Conservation (phyloP, 176 grass and related monocot species). For the Calamus simplicifolius region DNA sequence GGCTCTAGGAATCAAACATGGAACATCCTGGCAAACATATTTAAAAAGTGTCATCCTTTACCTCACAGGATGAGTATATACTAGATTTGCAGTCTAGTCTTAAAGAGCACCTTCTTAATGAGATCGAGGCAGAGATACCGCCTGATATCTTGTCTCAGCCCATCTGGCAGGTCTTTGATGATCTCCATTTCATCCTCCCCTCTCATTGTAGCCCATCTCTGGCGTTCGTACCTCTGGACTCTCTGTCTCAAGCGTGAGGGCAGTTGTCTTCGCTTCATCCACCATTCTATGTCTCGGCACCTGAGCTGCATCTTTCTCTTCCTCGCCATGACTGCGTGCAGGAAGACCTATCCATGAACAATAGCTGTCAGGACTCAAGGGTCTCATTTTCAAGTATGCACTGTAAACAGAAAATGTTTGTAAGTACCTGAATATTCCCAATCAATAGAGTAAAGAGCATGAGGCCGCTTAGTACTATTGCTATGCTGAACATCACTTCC, state of each 20-base stretch:
- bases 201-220: slow-evolving; percentile 76
- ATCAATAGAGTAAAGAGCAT: slow-evolving; percentile 98
- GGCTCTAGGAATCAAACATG: no score
- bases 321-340: slow-evolving; percentile 82
- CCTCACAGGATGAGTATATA: no score
- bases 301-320: slow-evolving; percentile 90
- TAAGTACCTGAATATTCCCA: slow-evolving; percentile 80
- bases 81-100: neutral
- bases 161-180: slow-evolving; percentile 78
- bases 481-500: slow-evolving; percentile 89
- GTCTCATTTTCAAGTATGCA: no score
- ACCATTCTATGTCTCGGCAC: slow-evolving; percentile 94
- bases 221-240: slow-evolving; percentile 65
- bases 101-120: slow-evolving; percentile 53
- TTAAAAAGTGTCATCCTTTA: no score
- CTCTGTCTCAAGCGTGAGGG: slow-evolving; percentile 64
- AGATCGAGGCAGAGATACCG: slow-evolving; percentile 85
- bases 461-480: slow-evolving; percentile 68
- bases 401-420: no score
- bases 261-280: slow-evolving; percentile 89
- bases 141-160: slow-evolving; percentile 77
- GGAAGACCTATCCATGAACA: slow-evolving; percentile 48
- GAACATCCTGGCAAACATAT: no score
- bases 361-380: neutral
- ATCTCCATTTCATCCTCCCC: slow-evolving; percentile 97